phyloP scores from a whole-genome alignment of 306 rosid genomes.

The Quercus mongolica region DNA sequence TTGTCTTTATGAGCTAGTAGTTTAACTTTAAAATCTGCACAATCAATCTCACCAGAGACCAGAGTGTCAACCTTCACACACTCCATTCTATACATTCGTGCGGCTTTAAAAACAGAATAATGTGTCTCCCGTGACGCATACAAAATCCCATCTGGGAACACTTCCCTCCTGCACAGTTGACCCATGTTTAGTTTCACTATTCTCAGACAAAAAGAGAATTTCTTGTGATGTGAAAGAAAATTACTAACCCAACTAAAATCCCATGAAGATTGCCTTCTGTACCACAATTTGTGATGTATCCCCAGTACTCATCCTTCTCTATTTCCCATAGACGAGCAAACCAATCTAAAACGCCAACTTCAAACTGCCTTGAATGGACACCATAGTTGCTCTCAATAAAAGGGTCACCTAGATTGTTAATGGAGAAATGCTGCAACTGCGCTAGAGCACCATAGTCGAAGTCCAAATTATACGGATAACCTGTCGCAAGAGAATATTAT shows the following conservation, averaged over 20 bases:
- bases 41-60: slow-evolving; percentile 67
- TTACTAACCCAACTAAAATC: slow-evolving; percentile 59
- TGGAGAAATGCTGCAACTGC: slow-evolving; percentile 92
- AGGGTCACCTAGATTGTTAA: slow-evolving; percentile 96
- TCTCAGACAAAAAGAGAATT: background rate
- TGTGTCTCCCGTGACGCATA: slow-evolving; percentile 65
- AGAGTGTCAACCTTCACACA: slow-evolving; percentile 50
- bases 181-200: background rate
- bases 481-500: slow-evolving; percentile 23
- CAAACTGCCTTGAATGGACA: slow-evolving; percentile 90
- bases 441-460: slow-evolving; percentile 87
- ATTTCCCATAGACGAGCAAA: slow-evolving; percentile 95
- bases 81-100: slow-evolving; percentile 74
- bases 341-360: slow-evolving; percentile 98
- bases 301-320: slow-evolving; percentile 93
- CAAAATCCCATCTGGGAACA: slow-evolving; percentile 56
- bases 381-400: slow-evolving; percentile 95
- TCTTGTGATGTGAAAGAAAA: background rate
- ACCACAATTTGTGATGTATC: slow-evolving; percentile 98
- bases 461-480: slow-evolving; percentile 91
- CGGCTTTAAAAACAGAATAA: slow-evolving; percentile 76
- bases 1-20: slow-evolving; percentile 48
- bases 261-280: slow-evolving; percentile 99
- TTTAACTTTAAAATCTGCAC: slow-evolving; percentile 41
- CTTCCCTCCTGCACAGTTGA: slow-evolving; percentile 53